Percentiles rank a stretch among this genome's conserved stretches.
phyloP scores from a whole-genome alignment of 192 early-diverging fungal genomes.

The Powellomyces hirtus region DNA sequence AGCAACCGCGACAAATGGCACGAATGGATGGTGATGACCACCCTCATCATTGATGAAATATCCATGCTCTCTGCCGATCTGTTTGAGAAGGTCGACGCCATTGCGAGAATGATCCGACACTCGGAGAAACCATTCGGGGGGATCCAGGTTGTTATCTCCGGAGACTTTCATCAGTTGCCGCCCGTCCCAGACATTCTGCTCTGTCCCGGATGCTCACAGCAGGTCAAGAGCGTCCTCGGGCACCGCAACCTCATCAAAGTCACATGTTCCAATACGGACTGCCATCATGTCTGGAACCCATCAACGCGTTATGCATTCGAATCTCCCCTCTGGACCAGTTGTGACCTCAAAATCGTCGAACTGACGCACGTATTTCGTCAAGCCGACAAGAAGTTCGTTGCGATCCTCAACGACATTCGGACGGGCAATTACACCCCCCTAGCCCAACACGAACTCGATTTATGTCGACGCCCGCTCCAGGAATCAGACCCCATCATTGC shows the following conservation, averaged over 20 bases:
- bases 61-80: slow-evolving; percentile 38
- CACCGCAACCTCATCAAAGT: not conserved
- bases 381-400: slow-evolving; percentile 72
- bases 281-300: not conserved
- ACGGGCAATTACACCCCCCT: slow-evolving; percentile 60
- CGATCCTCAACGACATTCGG: slow-evolving; percentile 84
- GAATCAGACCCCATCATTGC: slow-evolving; percentile 27
- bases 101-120: not conserved
- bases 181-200: slow-evolving; percentile 33
- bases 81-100: slow-evolving; percentile 8
- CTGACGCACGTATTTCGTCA: slow-evolving; percentile 81
- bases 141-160: slow-evolving; percentile 42
- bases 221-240: not conserved
- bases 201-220: slow-evolving; percentile 6
- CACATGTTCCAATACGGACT: not conserved
- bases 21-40: slow-evolving; percentile 20
- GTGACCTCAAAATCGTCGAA: slow-evolving; percentile 37
- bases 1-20: not conserved
- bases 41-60: slow-evolving; percentile 43
- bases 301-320: slow-evolving; percentile 10
- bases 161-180: slow-evolving; percentile 51
- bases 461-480: slow-evolving; percentile 33
- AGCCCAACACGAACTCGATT: slow-evolving; percentile 48
- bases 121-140: slow-evolving; percentile 37
- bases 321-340: not conserved